Base-by-base conservation (phyloP, 1,284 basidiomycete species). In the Entoloma clypeatum region DNA sequence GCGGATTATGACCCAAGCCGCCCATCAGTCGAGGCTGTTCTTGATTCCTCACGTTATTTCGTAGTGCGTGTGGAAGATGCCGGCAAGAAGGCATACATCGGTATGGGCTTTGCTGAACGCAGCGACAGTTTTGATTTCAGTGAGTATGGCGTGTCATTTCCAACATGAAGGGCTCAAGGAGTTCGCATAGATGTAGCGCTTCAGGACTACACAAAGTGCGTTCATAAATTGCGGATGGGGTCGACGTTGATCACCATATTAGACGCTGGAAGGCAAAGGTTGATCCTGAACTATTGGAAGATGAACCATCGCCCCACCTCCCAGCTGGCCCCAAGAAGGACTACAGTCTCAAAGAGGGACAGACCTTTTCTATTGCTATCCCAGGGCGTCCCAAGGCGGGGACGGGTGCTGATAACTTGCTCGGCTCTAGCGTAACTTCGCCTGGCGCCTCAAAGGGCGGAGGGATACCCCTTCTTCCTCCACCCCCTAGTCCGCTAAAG, bases 1-100 rank as follows among this genome's bases (percentile, higher is more conserved):
- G 82, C 90, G 7, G 81, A 83, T n/a, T 99, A 98, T 60, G 84
- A 90, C 55, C 74, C 85, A 7, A 70, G 78, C 23, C 83, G 83
- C 32, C 86, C 90, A 5, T 83, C 81, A 19, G 92, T 98, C 13
- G 96, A 99, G 57, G 88, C 93, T 5, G 94, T 98, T 5, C 75
- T 99, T 18, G 95, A 99, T 64, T 95, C 91, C 0, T 94, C 91
- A 7, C 79, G 95, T 34, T 99, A 98, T 65, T 97, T 97, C 62
- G 94, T 97, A 5, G 72, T 98, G 21, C 77, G 92, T 39, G 86
- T 97, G 2, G 93, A 94, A 65, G 90, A 93, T 50, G 72, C 71
- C 11, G 91, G 91, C 9, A 82, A 77, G 62, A 84, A 90, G 57
- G 92, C 92, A 1, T 95, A 92, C 57, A 89, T 97, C 45, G 93